Percentiles rank a stretch among this genome's conserved stretches.
Conservation (phyloP, 345 rosid genomes). For the Gossypium arboreum region DNA sequence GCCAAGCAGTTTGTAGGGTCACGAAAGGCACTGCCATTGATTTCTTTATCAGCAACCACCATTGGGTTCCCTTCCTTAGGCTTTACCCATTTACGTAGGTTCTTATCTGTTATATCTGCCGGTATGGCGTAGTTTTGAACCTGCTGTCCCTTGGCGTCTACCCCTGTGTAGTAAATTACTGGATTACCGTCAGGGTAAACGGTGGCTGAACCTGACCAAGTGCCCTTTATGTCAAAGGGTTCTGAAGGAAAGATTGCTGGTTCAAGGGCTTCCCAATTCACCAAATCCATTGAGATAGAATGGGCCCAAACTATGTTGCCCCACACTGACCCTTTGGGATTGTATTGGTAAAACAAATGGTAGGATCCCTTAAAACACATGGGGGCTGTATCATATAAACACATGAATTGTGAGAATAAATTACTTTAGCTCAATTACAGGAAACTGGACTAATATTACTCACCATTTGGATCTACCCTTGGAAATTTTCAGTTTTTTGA, state of each 20-base stretch:
- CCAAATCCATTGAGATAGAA: slow-evolving; percentile 72
- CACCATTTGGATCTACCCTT: slow-evolving; percentile 43
- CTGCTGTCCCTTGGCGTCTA: slow-evolving; percentile 41
- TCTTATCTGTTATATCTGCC: slow-evolving; percentile 57
- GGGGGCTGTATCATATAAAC: slow-evolving; percentile 40
- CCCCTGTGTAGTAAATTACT: slow-evolving; percentile 66
- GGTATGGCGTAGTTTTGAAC: slow-evolving; percentile 74
- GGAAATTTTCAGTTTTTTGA: neutral
- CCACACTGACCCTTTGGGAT: slow-evolving; percentile 83
- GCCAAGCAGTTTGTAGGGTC: slow-evolving; percentile 92
- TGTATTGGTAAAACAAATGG: slow-evolving; percentile 85
- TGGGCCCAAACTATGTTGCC: slow-evolving; percentile 95
- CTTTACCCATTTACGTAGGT: slow-evolving; percentile 65
- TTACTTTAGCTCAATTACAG: neutral
- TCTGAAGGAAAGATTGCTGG: slow-evolving; percentile 60
- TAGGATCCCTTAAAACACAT: slow-evolving; percentile 70
- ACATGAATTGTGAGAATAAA: neutral
- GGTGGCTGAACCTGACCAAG: slow-evolving; percentile 90
- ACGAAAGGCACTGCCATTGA: slow-evolving; percentile 73
- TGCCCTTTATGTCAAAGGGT: slow-evolving; percentile 67
- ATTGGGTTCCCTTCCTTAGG: slow-evolving; percentile 69
- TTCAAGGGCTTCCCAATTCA: slow-evolving; percentile 70
- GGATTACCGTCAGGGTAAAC: slow-evolving; percentile 56
- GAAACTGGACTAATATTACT: slow-evolving; percentile 4
- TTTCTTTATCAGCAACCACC: slow-evolving; percentile 29